These are phyloP conservation scores for Neurospora intermedia DNA, from an alignment of 495 filamentous ascomycete species.

Conservation along the genomic window DNA sequence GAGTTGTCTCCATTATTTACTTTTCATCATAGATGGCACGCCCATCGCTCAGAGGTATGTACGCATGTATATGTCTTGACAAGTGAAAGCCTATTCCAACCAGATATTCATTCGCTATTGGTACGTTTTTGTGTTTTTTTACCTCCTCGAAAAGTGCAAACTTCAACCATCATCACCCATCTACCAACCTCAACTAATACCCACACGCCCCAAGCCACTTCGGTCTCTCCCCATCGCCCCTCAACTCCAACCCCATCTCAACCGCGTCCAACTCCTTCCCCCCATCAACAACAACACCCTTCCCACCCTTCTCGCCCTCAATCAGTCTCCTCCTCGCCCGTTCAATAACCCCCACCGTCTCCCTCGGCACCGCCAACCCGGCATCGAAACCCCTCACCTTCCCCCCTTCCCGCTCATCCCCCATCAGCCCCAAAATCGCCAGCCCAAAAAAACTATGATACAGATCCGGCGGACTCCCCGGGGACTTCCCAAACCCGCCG, in stretches of 20 bases:
- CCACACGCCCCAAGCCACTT: neutral
- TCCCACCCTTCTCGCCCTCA: conserved; percentile 1
- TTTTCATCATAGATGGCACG: neutral
- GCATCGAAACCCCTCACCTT: conserved; percentile 56
- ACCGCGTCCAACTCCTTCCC: conserved; percentile 7
- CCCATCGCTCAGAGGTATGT: neutral
- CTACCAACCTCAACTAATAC: neutral
- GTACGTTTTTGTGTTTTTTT: neutral
- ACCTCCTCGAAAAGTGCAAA: neutral
- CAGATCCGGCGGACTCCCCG: conserved; percentile 76
- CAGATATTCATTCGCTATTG: neutral
- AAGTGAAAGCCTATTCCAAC: neutral
- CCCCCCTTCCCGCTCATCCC: conserved; percentile 39
- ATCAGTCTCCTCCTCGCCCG: conserved; percentile 25
- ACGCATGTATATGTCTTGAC: neutral
- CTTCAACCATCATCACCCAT: neutral
- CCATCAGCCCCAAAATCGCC: conserved; percentile 59
- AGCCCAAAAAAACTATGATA: conserved; percentile 87
- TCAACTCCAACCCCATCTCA: conserved; percentile 14
- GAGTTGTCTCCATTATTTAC: neutral
- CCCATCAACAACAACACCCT: neutral
- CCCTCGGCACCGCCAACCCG: conserved; percentile 51
- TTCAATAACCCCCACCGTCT: conserved; percentile 35
- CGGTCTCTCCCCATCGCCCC: neutral
- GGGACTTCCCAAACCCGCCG: conserved; percentile 80